Conservation (phyloP, 495 filamentous ascomycete species). For the Darksidea phi region DNA sequence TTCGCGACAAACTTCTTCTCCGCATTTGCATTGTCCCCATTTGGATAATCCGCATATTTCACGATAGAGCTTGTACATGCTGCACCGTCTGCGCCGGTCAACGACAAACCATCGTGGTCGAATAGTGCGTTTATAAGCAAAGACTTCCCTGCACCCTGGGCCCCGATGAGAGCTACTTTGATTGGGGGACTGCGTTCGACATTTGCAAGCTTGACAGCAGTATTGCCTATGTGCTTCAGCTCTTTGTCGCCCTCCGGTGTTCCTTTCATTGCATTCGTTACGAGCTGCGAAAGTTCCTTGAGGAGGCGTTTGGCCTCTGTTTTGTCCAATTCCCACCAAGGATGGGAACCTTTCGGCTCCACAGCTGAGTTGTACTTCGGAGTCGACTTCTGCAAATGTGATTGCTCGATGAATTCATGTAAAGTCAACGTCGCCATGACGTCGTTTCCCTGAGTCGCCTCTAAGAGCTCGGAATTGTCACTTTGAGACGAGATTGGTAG, state of each 20-base stretch:
- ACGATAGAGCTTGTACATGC: slow-evolving; percentile 16
- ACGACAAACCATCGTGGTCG: slow-evolving; percentile 5
- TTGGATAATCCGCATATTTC: background rate
- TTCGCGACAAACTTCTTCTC: background rate
- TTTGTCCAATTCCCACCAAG: background rate
- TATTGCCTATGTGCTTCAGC: background rate
- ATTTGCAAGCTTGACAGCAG: background rate
- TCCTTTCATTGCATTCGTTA: background rate
- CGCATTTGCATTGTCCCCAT: background rate
- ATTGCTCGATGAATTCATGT: too few relatives aligned
- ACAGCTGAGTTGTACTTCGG: too few relatives aligned
- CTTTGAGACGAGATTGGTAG: too few relatives aligned
- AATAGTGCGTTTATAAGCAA: slow-evolving; percentile 6
- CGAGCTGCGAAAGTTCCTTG: background rate
- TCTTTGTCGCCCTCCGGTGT: slow-evolving; percentile 9
- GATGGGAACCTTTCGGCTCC: too few relatives aligned
- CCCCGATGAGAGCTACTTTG: slow-evolving; percentile 9
- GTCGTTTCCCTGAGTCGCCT: too few relatives aligned
- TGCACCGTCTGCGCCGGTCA: slow-evolving; percentile 6
- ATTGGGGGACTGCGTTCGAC: background rate
- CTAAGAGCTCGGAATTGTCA: too few relatives aligned
- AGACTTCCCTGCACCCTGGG: slow-evolving; percentile 20
- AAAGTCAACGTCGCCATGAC: too few relatives aligned
- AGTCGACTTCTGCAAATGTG: too few relatives aligned
- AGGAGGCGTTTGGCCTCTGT: background rate